Conservation (phyloP, 2,329 filamentous ascomycete species). For the Rhinocladiella similis region DNA sequence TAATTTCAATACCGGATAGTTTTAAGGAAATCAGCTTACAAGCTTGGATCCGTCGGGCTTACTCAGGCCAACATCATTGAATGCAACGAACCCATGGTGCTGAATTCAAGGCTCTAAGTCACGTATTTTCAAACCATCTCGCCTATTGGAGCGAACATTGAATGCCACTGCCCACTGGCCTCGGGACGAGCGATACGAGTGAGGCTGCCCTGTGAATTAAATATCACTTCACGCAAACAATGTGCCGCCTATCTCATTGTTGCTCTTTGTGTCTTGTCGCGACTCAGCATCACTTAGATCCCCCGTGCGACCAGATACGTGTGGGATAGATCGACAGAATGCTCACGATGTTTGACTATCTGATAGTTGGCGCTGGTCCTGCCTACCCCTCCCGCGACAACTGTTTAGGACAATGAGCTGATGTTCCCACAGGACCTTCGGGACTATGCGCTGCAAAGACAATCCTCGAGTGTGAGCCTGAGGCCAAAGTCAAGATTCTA, state of each 20-base stretch:
- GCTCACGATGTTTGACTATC: conserved; percentile 20
- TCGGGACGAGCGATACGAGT: not conserved
- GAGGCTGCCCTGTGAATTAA: not conserved
- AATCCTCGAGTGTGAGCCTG: conserved; percentile 26
- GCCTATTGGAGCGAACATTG: not conserved
- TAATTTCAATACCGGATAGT: not conserved
- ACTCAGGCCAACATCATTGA: not conserved
- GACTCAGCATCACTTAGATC: too few relatives aligned
- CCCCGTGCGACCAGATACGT: too few relatives aligned
- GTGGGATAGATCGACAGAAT: not conserved
- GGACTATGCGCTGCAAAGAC: conserved; percentile 28
- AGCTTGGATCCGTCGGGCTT: not conserved
- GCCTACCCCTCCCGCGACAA: not conserved
- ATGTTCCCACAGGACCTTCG: conserved; percentile 17
- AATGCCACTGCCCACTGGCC: not conserved
- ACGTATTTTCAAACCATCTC: not conserved
- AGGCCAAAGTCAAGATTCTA: conserved; percentile 22
- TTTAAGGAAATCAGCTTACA: not conserved
- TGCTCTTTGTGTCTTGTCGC: not conserved
- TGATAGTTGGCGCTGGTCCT: conserved; percentile 27
- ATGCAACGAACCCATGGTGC: too few relatives aligned
- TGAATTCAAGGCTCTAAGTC: not conserved
- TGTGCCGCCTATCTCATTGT: not conserved
- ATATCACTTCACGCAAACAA: not conserved
- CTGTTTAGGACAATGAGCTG: not conserved